Evolutionary conservation across 352 stramenopile species (phyloP), one percentile per base, ranked within the genome.

Genomic region (Phytopythium boreale): DNA sequence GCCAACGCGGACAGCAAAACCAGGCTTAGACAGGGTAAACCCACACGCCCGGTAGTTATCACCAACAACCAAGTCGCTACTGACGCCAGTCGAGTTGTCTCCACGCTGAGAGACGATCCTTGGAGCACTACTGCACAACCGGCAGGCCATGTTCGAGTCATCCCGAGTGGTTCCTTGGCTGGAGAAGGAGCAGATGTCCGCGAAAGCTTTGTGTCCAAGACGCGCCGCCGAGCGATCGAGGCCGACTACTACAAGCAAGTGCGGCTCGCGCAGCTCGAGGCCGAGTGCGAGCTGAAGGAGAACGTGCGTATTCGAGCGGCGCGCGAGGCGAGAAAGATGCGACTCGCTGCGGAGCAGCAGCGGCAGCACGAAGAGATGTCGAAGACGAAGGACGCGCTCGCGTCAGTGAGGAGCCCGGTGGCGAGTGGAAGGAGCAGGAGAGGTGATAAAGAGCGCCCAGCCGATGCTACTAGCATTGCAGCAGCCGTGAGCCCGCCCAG

Each of bases 221-320:
- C 79, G 7, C 66, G 79, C 15, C 71, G 74, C 14, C 64, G 71
- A 31, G 82, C 82, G 10, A 66, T 87, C 5, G 80, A 91, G 64
- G 71, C 77, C 7, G 80, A 89, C 46, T 88, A 89, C 49, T 81
- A 79, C 51, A 89, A 89, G 52, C 80, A 92, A 57, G 61, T 89
- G 50, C 82, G 80, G 7, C 68, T 92, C 9, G 83, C 79, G 26
- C 71, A 92, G 56, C 68, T 92, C 1, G 79, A 92, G 56, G 79
- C 78, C 2, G 79, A 92, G 62, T 92, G 83, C 50, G 83, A 92
- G 56, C 59, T 92, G 22, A 80, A 92, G 61, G 83, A 92, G 58
- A 92, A 92, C 47, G 56, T 92, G 37, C 75, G 79, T 17, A 87
- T 92, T 60, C 77, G 82, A 63, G 75, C 74, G 19, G 77, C 69